Evolutionary conservation across 371 early-diverging fungal species (phyloP).

Genomic region (Rhizopus sp.): DNA sequence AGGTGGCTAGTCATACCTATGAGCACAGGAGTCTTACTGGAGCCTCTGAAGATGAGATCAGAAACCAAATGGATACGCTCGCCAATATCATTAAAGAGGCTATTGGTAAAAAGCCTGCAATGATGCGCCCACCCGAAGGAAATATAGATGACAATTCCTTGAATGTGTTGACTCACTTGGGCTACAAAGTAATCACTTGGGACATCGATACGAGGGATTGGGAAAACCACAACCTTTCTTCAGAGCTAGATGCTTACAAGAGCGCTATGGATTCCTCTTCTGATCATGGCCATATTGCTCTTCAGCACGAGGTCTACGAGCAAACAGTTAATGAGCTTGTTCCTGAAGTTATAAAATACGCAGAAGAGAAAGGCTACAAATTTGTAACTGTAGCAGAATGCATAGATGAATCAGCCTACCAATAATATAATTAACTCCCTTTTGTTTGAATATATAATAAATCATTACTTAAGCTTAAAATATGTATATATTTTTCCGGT

Average conservation of each 20-base stretch:
- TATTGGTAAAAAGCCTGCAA: constrained; percentile 23
- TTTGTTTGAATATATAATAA: too few relatives aligned
- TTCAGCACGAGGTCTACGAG: constrained; percentile 44
- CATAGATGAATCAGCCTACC: constrained; percentile 22
- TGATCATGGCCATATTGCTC: constrained; percentile 39
- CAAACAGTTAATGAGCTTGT: constrained; percentile 39
- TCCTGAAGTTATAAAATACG: constrained; percentile 38
- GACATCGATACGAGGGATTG: constrained; percentile 61
- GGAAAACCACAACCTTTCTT: constrained; percentile 22
- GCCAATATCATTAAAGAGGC: constrained; percentile 28
- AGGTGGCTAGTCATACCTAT: constrained; percentile 31
- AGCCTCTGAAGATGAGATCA: constrained; percentile 15
- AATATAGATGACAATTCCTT: constrained; percentile 31
- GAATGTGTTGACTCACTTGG: constrained; percentile 42
- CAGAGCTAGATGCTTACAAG: constrained; percentile 20
- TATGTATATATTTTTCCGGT: too few relatives aligned
- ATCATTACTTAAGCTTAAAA: too few relatives aligned
- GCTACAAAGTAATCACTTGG: constrained; percentile 55
- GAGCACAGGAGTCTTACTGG: constrained; percentile 18
- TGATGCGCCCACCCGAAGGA: constrained; percentile 59
- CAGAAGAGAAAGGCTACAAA: constrained; percentile 28
- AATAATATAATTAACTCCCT: background rate
- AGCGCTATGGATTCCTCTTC: constrained; percentile 17
- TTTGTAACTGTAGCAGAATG: constrained; percentile 50
- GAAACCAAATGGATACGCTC: constrained; percentile 22